Evolutionary conservation across 176 grass and related monocot genomes (phyloP).

Genomic region (Echinochloa phyllopogon): DNA sequence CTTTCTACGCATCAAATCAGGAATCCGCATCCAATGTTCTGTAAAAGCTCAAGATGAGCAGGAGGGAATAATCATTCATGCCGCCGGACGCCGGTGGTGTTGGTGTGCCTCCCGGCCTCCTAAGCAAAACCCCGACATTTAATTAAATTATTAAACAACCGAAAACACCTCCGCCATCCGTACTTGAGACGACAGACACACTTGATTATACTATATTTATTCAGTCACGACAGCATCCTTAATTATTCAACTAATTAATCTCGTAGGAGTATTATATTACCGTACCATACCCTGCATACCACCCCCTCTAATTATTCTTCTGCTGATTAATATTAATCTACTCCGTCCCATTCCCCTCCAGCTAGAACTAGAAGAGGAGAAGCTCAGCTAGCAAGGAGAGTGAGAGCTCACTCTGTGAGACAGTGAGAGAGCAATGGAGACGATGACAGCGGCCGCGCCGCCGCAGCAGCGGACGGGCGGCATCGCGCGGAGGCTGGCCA

Average conservation of each 20-base stretch:
- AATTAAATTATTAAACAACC: conserved; percentile 26
- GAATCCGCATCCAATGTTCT: conserved; percentile 56
- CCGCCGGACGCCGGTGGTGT: neutral
- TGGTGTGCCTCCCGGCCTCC: conserved; percentile 29
- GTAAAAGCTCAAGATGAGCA: conserved; percentile 24
- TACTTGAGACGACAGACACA: neutral
- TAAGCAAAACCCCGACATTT: conserved; percentile 36
- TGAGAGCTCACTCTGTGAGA: neutral
- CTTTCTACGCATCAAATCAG: neutral
- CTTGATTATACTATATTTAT: conserved; percentile 27
- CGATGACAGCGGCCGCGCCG: conserved; percentile 16
- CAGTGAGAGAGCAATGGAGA: conserved; percentile 47
- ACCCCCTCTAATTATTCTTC: conserved; percentile 30
- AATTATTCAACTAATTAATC: conserved; percentile 38
- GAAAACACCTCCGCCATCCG: neutral
- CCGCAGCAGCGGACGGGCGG: conserved; percentile 49
- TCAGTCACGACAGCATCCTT: conserved; percentile 17
- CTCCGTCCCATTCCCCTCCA: neutral
- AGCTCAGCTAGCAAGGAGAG: neutral
- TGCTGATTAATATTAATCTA: neutral
- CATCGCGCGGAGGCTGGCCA: conserved; percentile 53
- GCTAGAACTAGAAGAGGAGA: neutral
- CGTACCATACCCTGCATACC: neutral
- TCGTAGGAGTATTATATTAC: neutral
- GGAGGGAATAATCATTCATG: conserved; percentile 28